Percentiles rank a stretch among this genome's conserved stretches.
phyloP scores from a whole-genome alignment of 78 protist genomes.

The Dictyostelium brefeldianum region DNA sequence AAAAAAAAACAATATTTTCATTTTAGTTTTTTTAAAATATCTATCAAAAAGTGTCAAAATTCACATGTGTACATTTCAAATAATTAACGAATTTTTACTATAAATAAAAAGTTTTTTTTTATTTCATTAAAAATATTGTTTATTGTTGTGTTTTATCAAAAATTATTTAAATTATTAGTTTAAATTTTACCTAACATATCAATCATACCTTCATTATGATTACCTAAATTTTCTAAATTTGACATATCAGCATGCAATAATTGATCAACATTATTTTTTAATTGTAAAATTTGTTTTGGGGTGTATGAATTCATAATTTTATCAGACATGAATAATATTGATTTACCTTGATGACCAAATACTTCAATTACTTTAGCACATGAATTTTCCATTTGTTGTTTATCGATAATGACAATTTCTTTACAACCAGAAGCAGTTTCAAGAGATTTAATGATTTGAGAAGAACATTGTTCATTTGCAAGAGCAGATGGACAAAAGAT shows the following conservation, averaged over 20 bases:
- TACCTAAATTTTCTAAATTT: conserved; percentile 39
- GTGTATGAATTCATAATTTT: neutral
- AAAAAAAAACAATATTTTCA: neutral
- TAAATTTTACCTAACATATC: conserved; percentile 57
- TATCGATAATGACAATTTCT: neutral
- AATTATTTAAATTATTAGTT: neutral
- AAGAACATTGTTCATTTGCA: neutral
- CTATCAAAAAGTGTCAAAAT: no score
- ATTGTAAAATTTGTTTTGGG: neutral
- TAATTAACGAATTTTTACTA: no score
- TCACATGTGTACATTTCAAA: no score
- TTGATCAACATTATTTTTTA: neutral
- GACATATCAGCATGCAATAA: conserved; percentile 41
- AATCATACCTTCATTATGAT: conserved; percentile 36
- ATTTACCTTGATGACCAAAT: neutral
- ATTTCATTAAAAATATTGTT: no score
- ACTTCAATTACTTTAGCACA: conserved; percentile 37
- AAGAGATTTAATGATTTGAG: neutral
- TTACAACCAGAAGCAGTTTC: neutral
- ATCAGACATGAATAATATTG: conserved; percentile 25
- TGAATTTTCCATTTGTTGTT: conserved; percentile 31
- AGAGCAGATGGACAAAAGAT: conserved; percentile 60
- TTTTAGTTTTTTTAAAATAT: neutral
- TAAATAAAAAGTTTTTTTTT: no score
- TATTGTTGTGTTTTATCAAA: no score